A percentile compares a stretch with the other conserved stretches of the same genome.
Conservation (phyloP, 306 rosid genomes). For the Prosopis cineraria region DNA sequence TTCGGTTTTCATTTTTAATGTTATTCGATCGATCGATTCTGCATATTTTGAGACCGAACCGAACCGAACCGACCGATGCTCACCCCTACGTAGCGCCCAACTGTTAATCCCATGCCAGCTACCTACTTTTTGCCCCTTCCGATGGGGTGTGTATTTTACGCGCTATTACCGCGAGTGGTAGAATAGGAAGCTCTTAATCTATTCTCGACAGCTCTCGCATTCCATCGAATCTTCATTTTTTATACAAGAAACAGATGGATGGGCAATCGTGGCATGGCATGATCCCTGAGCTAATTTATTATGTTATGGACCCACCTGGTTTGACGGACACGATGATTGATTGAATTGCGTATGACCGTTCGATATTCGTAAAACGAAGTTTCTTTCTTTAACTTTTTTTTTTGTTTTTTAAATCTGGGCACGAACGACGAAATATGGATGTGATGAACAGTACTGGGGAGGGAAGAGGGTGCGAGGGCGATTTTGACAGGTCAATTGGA, state of each 20-base stretch:
- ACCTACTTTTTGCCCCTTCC: neutral
- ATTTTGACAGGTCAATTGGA: constrained; percentile 17
- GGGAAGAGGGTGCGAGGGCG: neutral
- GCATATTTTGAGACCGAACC: no score
- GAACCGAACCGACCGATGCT: no score
- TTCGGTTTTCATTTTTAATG: no score
- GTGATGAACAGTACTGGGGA: neutral
- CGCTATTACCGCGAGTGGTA: neutral
- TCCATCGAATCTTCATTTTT: neutral
- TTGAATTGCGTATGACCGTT: constrained; percentile 1
- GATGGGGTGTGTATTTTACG: neutral
- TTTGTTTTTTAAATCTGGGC: neutral
- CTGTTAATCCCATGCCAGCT: neutral
- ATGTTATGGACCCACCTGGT: neutral
- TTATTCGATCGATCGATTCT: no score
- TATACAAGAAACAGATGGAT: neutral
- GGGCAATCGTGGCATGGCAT: neutral
- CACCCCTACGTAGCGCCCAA: no score
- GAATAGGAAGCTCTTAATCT: neutral
- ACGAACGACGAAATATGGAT: neutral
- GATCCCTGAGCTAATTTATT: neutral
- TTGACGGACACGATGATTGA: constrained; percentile 10
- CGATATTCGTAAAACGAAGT: neutral
- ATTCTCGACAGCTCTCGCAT: neutral
- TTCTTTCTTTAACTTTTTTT: neutral